Percentiles rank a stretch among this genome's conserved stretches.
Conservation (phyloP, 108 stramenopile species). For the Thalassiosira profunda region DNA sequence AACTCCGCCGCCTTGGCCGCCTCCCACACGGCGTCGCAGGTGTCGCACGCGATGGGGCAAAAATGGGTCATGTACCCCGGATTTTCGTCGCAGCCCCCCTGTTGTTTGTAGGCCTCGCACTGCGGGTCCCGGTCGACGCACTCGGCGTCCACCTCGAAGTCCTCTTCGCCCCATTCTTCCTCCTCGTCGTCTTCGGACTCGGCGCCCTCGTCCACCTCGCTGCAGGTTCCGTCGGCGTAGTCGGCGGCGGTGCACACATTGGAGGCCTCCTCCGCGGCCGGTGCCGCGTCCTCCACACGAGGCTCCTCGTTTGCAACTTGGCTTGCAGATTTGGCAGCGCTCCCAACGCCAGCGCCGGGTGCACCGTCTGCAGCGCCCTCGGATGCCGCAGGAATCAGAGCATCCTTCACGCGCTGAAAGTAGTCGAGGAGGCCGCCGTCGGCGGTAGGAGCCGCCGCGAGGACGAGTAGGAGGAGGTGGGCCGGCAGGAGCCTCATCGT, state of each 20-base stretch:
- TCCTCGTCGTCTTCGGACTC: conserved; percentile 1
- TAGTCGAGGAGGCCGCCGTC: no score
- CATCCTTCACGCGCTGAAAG: no score
- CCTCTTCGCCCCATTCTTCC: not conserved
- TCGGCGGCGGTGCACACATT: not conserved
- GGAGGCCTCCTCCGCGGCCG: not conserved
- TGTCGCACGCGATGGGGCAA: conserved; percentile 19
- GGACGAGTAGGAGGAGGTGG: no score
- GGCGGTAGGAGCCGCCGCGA: no score
- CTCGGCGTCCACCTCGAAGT: not conserved
- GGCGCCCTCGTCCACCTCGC: not conserved
- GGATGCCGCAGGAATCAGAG: no score
- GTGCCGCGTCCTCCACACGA: no score
- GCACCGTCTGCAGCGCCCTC: no score
- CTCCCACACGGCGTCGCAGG: conserved; percentile 6
- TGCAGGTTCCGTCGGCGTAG: not conserved
- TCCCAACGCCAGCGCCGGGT: no score
- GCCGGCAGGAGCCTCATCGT: no score
- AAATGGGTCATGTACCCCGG: conserved; percentile 45
- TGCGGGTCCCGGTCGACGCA: conserved; percentile 18
- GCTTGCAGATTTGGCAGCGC: no score
- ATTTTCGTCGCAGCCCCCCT: conserved; percentile 47
- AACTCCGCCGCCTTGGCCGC: not conserved
- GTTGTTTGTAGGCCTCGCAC: conserved; percentile 36
- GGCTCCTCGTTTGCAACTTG: no score